Base-by-base conservation (phyloP, 345 rosid genomes). In the Aquilaria yunnanensis region DNA sequence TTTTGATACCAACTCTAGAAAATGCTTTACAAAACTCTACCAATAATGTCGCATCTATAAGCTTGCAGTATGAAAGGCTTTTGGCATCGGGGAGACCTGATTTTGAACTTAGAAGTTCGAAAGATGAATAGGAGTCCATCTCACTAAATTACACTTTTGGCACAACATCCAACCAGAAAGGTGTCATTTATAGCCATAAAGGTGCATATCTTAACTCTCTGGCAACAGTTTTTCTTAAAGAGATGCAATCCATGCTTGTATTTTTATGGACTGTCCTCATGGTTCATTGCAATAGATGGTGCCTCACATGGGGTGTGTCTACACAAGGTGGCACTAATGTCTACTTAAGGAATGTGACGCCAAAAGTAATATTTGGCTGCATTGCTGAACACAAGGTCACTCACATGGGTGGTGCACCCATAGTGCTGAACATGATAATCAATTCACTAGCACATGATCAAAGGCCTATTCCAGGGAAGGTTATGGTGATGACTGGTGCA, bases 261-360 rank as follows among this genome's bases (percentile, higher is more conserved):
- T 82, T 82, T 62, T 63, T 85, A 11, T 82, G 91, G 91, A 68
- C 66, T 2, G 85, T 85, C 43, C 91, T 88, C 13, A 80, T 85
- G 87, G 82, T 85, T 57, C 91, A 85, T 62, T 85, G 85, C 76
- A 85, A 85, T 56, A 88, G 91, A 0, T 85, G 91, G 87, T 78
- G 84, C 63, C 82, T 85, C 55, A 54, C 70, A 2, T 85, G 91
- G 91, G 88, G 68, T 47, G 12, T 78, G 49, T 88, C 88, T 2
- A 85, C 85, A 37, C 79, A 68, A 56, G 91, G 91, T 43, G 87
- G 91, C 16, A 78, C 88, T 4, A 85, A 78, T 66, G 56, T 85
- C 50, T 85, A 88, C 78, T 41, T 63, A 63, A 63, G 58, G 54
- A 63, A 63, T 53, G 51, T 63, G 23, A 3, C 66, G 41, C 49